These are phyloP conservation scores for Ceratobasidium sp. DNA, from an alignment of 1,284 basidiomycete genomes.

Conservation along the genomic window DNA sequence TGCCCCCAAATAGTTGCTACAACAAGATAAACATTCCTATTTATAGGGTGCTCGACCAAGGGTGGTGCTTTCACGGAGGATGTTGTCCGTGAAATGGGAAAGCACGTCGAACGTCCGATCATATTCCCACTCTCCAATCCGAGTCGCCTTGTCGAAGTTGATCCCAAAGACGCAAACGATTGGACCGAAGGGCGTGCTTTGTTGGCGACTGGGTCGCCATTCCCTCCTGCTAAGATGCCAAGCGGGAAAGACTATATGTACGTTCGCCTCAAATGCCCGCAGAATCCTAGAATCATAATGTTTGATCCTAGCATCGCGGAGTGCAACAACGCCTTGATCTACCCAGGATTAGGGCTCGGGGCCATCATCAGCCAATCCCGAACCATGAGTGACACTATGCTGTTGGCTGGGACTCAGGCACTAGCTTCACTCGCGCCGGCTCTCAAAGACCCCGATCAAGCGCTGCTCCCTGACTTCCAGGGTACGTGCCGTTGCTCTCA, in stretches of 20 bases:
- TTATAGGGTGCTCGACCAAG: constrained; percentile 65
- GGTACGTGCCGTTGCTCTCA: constrained; percentile 43
- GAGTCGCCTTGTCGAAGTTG: constrained; percentile 77
- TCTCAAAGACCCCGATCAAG: constrained; percentile 69
- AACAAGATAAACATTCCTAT: background rate
- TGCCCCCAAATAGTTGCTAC: background rate
- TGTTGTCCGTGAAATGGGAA: constrained; percentile 69
- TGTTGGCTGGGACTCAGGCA: constrained; percentile 74
- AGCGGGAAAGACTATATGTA: constrained; percentile 71
- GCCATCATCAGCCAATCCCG: constrained; percentile 70
- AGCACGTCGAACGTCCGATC: constrained; percentile 75
- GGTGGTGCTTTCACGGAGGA: constrained; percentile 84
- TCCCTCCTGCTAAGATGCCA: constrained; percentile 75
- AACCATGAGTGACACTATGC: constrained; percentile 76
- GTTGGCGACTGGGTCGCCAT: constrained; percentile 84
- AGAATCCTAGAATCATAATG: background rate
- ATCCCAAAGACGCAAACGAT: constrained; percentile 74
- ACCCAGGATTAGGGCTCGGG: constrained; percentile 82
- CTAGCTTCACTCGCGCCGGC: constrained; percentile 83
- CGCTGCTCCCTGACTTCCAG: constrained; percentile 59
- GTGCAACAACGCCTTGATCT: constrained; percentile 83
- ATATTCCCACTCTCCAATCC: constrained; percentile 88
- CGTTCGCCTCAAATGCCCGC: constrained; percentile 50
- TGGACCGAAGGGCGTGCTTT: constrained; percentile 83
- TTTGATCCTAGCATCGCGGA: constrained; percentile 66